Evolutionary conservation across 805 yeast species (phyloP), one percentile per base, ranked within the genome.

Genomic region (Candida boleticola): DNA sequence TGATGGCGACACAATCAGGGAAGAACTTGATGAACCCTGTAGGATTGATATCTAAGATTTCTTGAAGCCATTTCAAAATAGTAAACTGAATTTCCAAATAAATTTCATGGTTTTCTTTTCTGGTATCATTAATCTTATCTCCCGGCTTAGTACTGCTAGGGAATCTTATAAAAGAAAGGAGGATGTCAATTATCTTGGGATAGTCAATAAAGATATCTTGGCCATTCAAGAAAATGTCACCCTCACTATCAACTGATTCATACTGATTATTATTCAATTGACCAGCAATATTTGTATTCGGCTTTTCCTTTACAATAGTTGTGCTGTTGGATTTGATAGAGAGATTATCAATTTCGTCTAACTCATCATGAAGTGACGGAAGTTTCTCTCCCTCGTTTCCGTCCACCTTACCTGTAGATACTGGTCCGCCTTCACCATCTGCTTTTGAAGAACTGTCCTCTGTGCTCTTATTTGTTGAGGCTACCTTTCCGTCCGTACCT

Each of bases 191-290:
- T 34, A 92, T 82, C 49, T 80, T 83, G 4, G 92, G 80, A 53
- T 80, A 87, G 63, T 89, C 92, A 25, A 92, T 73, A 44, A 77
- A 80, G 17, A 89, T 80, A 57, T 90, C 96, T 59, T 89, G 97
- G 0, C 76, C 75, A 38, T 55, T 65, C 14, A 66, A 51, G 36
- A 67, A 60, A 10, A 54, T 50, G 11, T 63, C 63, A 5, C 54
- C 55, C 10, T 53, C 64, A 11, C 43, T 46, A 2, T 42, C 47
- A 10, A 23, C 11, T 23, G 27, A 7, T 23, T 23, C 27, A 11
- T 23, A 7, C 11, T 23, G 27, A 7, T 23, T 7, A 7, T 7
- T 7, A 23, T 23, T 7, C 33, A 30, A 30, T 11, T 11, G 10
- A 10, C 13, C 36, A 23, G 35, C 47, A 1, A 37, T 21, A 13